Base-by-base conservation (phyloP, 345 rosid genomes). In the Eucalyptus regnans region DNA sequence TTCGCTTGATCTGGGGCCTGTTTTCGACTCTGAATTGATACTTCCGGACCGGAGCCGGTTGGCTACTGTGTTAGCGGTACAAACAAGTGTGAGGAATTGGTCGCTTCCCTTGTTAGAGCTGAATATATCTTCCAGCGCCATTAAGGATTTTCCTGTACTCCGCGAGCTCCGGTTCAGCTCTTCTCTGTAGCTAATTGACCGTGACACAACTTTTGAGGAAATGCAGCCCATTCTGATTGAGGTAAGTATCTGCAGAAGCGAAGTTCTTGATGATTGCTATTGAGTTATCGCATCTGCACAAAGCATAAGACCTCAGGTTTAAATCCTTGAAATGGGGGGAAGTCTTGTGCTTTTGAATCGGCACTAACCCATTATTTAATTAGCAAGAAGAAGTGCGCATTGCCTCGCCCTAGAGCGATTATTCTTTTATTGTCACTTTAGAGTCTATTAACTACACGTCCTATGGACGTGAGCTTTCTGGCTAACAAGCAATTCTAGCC, bases 171-270 rank as follows among this genome's bases (percentile, higher is more conserved):
- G 68, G 87, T 86, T 90, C 71, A 86, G 71, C 87, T 92, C 92
- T 71, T 90, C 91, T 81, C 33, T 85, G 64, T 87, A 86, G 88
- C 94, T 93, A 81, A 86, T 43, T 4, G 95, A 92, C 60, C 90
- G 90, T 2, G 90, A 84, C 86, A 91, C 60, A 20, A 90, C 86
- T 87, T 93, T 92, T 7, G 95, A 93, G 44, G 90, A 91, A n/a
- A 93, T 89, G 90, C 95, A 93, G 49, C 95, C 92, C 94, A 93
- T 93, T 88, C 58, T 81, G 86, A 86, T 41, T 23, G 14, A 58
- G 50, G 43, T 7, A 50, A 9, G 56, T 50, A 60, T 33, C 46
- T 76, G 83, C 83, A 76, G 48, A 41, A 76, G 83, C 20, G 14
- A 37, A 41, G 83, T 76, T 76, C 83, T 41, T 76, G 83, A 41